Evolutionary conservation across 1,284 basidiomycete genomes (phyloP), one percentile per base, ranked within the genome.

Genomic region (Macrocybe sp.): DNA sequence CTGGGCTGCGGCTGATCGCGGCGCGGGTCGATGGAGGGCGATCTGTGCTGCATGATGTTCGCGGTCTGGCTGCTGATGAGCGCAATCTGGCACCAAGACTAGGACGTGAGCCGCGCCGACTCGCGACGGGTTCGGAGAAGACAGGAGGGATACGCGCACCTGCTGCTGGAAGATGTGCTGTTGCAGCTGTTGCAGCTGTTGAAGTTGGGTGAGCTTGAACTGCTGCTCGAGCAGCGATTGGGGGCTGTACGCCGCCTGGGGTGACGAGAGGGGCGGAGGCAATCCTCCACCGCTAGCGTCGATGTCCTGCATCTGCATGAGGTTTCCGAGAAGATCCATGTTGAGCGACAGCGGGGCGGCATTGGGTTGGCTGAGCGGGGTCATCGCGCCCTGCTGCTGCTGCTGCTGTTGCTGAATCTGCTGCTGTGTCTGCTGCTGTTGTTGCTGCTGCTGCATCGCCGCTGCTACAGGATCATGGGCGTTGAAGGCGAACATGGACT

Each of bases 91-190:
- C 52, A 48, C 45, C 42, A 36, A 41, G 35, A 30, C 41, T 33
- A 28, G 12, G 33, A 6, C 41, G 35, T 48, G 46, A 39, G 22
- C 34, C 11, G 37, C 28, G 38, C 34, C 11, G 32, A 10, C 11
- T 43, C 41, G 10, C 22, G 16, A 6, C n/a, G 31, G 31, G 29
- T 30, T 14, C n/a, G 11, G 14, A 30, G 14, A 30, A 45, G 37
- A 41, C 36, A 46, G 22, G 32, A 30, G 11, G 37, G 41, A 22
- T 28, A 43, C 50, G 10, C 33, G 43, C 45, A 83, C 88, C 81
- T 90, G 88, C 60, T 90, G 88, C 57, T 90, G 88, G 49, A 91
- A 85, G 50, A 91, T 88, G 70, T 89, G 85, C 48, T 80, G 81
- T 59, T 90, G 88, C 1, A 89, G 69, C 59, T 88, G 83, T 57